Base-by-base conservation (phyloP, 495 filamentous ascomycete genomes). In the Aspergillus funiculosus region DNA sequence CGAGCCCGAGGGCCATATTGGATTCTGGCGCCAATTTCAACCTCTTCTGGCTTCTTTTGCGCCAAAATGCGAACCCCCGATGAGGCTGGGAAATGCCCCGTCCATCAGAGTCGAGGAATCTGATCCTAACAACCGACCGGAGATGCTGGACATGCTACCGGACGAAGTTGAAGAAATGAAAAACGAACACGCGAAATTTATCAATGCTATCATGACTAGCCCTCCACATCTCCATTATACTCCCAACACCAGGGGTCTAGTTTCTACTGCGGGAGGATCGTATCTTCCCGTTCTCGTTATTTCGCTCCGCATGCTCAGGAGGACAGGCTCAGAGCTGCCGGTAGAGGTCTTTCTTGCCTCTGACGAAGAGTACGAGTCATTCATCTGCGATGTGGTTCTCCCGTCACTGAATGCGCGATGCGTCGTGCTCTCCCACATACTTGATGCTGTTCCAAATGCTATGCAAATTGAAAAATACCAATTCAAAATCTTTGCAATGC, bases 321-420 rank as follows among this genome's bases (percentile, higher is more conserved):
- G 67, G 17, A 68, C 67, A 4, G 77, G 76, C 38, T 78, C 72
- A 6, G 60, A 54, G 4, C 54, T 82, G 5, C 78, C 76, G 1
- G 64, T 80, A 2, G 68, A 82, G 54, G 69, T 80, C 10, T 76
- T 78, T 31, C 50, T 81, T 20, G 71, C 73, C 14, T 53, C 62
- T 0, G 43, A 56, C 3, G 46, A 60, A 0, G 67, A 73, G 31
- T 79, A 75, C 48, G 68, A 79, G 20, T 43, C 59, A 5, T 55
- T 61, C 15, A 61, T 80, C 6, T 81, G 77, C 59, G 64, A 74
- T 7, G 40, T 48, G 4, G 59, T 71, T 4, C 59, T 81, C 5
- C 72, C 72, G 1, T 52, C 61, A 1, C 51, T 77, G 21, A 70
- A 74, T 34, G 75, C 73, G 2, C 60, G 52, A 36, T 81, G 78